Conservation (phyloP, 2,329 filamentous ascomycete genomes). For the Massarina eburnea region DNA sequence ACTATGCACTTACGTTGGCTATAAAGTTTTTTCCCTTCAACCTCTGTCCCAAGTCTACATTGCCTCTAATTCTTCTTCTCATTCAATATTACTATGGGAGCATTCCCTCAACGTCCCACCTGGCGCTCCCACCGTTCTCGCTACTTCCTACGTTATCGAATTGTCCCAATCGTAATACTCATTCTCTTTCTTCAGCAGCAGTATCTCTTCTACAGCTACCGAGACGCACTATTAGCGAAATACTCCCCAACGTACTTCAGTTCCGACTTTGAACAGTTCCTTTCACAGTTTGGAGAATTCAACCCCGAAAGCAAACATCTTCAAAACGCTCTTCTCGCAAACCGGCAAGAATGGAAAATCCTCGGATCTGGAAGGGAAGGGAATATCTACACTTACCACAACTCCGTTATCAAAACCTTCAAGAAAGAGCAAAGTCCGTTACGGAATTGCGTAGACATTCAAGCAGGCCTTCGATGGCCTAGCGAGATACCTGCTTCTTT, state of each 20-base stretch:
- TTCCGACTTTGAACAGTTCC: background rate
- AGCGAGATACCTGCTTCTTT: slow-evolving; percentile 31
- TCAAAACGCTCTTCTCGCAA: slow-evolving; percentile 20
- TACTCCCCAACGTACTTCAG: slow-evolving; percentile 22
- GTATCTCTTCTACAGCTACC: slow-evolving; percentile 18
- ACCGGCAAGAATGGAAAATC: slow-evolving; percentile 18
- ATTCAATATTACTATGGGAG: background rate
- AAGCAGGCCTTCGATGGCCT: slow-evolving; percentile 18
- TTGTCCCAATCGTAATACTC: slow-evolving; percentile 16
- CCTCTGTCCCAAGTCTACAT: no score
- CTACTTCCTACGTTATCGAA: slow-evolving; percentile 9
- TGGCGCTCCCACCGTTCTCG: background rate
- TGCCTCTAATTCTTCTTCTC: background rate
- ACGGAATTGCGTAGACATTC: slow-evolving; percentile 24
- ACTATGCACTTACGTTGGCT: no score
- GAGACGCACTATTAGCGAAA: slow-evolving; percentile 21
- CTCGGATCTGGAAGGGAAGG: slow-evolving; percentile 30
- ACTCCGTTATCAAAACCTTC: slow-evolving; percentile 31
- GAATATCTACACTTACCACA: slow-evolving; percentile 21
- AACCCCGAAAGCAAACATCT: slow-evolving; percentile 13
- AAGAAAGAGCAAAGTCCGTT: slow-evolving; percentile 25
- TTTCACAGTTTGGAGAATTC: background rate
- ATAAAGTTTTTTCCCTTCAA: no score
- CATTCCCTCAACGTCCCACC: background rate
- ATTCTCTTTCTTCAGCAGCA: slow-evolving; percentile 21